Conservation (phyloP, 2,329 filamentous ascomycete species). For the Trichoderma sp. region DNA sequence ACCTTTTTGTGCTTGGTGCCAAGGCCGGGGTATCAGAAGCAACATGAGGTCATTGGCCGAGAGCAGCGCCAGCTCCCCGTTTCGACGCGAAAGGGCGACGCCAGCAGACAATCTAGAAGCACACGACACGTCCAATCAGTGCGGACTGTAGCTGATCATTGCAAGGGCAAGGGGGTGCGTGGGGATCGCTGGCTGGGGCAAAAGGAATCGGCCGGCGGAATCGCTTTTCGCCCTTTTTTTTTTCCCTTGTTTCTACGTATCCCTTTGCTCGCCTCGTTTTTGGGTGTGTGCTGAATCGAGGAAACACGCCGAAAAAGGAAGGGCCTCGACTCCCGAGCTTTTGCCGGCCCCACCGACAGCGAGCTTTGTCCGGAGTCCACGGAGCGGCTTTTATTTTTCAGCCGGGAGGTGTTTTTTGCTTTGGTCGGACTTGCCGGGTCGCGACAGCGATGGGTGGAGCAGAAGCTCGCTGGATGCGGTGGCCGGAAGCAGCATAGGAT, state of each 20-base stretch:
- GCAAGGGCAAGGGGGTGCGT: neutral
- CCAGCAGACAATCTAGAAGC: conserved; percentile 18
- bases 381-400: conserved; percentile 19
- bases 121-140: conserved; percentile 1
- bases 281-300: neutral
- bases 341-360: conserved; percentile 7
- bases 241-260: no score
- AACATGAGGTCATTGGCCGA: conserved; percentile 18
- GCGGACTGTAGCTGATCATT: conserved; percentile 11
- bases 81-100: conserved; percentile 6
- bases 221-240: neutral
- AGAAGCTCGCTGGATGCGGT: neutral
- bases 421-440: conserved; percentile 13
- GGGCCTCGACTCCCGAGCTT: conserved; percentile 3
- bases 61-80: neutral
- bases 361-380: conserved; percentile 18
- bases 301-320: neutral
- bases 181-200: neutral
- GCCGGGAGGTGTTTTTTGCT: neutral
- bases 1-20: neutral
- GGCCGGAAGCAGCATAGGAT: conserved; percentile 14
- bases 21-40: conserved; percentile 17
- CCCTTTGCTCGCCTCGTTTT: neutral
- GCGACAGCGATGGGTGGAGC: neutral
- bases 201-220: neutral